Evolutionary conservation across 2,329 filamentous ascomycete genomes (phyloP).

Genomic region (Pseudogymnoascus sp.): DNA sequence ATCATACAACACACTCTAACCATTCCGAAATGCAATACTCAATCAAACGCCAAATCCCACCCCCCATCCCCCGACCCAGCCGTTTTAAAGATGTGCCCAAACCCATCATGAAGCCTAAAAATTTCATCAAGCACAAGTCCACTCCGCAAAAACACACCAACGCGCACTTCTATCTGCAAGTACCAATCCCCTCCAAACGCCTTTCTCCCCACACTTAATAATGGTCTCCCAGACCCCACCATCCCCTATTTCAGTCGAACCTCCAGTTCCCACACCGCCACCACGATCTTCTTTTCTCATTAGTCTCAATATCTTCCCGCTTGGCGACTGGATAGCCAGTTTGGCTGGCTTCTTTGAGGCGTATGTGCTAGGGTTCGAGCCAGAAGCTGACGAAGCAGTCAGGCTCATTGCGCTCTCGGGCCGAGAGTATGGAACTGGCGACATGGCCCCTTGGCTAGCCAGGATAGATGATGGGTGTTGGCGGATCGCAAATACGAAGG

Average conservation of each 20-base stretch:
- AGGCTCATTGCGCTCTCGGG: slow-evolving; percentile 60
- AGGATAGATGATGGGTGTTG: slow-evolving; percentile 70
- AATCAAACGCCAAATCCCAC: neutral
- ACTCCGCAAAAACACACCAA: slow-evolving; percentile 92
- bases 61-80: neutral
- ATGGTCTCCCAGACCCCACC: slow-evolving; percentile 82
- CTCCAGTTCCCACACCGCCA: slow-evolving; percentile 26
- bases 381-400: slow-evolving; percentile 49
- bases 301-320: slow-evolving; percentile 85
- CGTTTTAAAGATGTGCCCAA: neutral
- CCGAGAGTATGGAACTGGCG: slow-evolving; percentile 54
- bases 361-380: slow-evolving; percentile 50
- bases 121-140: slow-evolving; percentile 38
- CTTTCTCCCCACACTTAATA: slow-evolving; percentile 79
- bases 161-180: slow-evolving; percentile 75
- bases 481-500: slow-evolving; percentile 91
- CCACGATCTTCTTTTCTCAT: slow-evolving; percentile 69
- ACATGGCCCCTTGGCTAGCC: slow-evolving; percentile 26
- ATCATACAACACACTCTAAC: slow-evolving; percentile 5
- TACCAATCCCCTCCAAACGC: slow-evolving; percentile 74
- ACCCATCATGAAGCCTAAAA: neutral
- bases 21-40: neutral
- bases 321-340: slow-evolving; percentile 86
- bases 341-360: slow-evolving; percentile 81
- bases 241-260: slow-evolving; percentile 54